Evolutionary conservation across 2,329 filamentous ascomycete genomes (phyloP).

Genomic region (Dendryphion nanum): DNA sequence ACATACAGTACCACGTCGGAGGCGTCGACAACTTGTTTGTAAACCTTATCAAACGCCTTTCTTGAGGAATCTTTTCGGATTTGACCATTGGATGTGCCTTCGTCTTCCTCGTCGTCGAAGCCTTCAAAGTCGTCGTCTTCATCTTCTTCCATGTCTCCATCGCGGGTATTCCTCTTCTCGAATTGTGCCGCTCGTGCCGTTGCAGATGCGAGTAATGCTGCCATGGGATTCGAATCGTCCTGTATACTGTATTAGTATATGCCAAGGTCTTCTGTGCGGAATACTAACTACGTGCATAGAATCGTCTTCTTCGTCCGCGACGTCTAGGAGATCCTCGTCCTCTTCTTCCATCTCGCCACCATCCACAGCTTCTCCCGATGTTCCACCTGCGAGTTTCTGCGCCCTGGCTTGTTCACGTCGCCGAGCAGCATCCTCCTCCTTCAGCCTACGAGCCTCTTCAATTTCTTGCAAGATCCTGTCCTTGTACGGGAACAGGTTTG

Average conservation of each 20-base stretch:
- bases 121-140: slow-evolving; percentile 53
- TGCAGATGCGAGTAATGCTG: slow-evolving; percentile 83
- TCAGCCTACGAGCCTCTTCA: slow-evolving; percentile 79
- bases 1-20: slow-evolving; percentile 93
- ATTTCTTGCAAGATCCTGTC: slow-evolving; percentile 93
- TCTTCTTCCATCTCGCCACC: slow-evolving; percentile 48
- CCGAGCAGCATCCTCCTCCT: slow-evolving; percentile 70
- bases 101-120: slow-evolving; percentile 48
- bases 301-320: slow-evolving; percentile 47
- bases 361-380: slow-evolving; percentile 33
- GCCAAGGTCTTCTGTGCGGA: slow-evolving; percentile 1
- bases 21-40: slow-evolving; percentile 86
- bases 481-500: slow-evolving; percentile 97
- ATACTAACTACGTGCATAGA: slow-evolving; percentile 53
- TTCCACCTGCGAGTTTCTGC: slow-evolving; percentile 38
- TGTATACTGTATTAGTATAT: slow-evolving; percentile 15
- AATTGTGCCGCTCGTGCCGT: slow-evolving; percentile 74
- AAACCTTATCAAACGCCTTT: slow-evolving; percentile 90
- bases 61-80: slow-evolving; percentile 63
- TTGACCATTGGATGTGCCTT: slow-evolving; percentile 19
- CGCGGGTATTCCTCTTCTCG: slow-evolving; percentile 62
- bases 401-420: slow-evolving; percentile 66
- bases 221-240: slow-evolving; percentile 82
- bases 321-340: slow-evolving; percentile 47
- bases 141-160: slow-evolving; percentile 58